phyloP scores from a whole-genome alignment of 169 alveolate genomes.

The Cyclospora cayetanensis region DNA sequence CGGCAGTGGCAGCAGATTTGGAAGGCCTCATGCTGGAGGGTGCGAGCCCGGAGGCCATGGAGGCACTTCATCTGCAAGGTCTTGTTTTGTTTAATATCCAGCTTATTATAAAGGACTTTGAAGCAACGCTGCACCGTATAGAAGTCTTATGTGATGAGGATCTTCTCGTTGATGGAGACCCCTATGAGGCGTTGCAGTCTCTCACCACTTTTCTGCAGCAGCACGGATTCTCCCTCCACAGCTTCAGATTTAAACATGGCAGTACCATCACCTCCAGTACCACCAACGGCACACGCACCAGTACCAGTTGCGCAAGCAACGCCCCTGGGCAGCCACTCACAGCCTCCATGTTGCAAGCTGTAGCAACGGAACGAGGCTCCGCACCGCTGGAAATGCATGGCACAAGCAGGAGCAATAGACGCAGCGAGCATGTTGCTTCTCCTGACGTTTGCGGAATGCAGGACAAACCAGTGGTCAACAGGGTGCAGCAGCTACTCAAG shows the following conservation, averaged over 20 bases:
- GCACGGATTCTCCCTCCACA: constrained; percentile 73
- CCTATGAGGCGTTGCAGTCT: constrained; percentile 74
- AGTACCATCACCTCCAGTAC: background rate
- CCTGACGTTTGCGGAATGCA: background rate
- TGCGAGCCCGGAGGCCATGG: constrained; percentile 77
- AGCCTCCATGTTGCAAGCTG: background rate
- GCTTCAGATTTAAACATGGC: constrained; percentile 62
- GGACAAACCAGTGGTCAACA: background rate
- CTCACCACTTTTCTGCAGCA: constrained; percentile 75
- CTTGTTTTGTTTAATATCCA: constrained; percentile 76
- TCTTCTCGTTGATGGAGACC: constrained; percentile 72
- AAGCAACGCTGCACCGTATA: constrained; percentile 73
- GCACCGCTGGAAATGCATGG: background rate
- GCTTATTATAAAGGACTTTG: constrained; percentile 74
- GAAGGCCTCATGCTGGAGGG: background rate
- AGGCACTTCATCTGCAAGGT: constrained; percentile 78
- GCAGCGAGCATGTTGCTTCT: background rate
- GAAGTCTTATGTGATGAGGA: constrained; percentile 75
- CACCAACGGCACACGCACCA: background rate
- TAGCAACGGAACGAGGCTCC: background rate
- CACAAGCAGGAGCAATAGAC: background rate
- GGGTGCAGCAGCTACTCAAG: constrained; percentile 2
- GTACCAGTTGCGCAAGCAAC: background rate
- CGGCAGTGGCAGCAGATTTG: background rate
- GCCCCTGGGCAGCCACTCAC: background rate